phyloP scores from a whole-genome alignment of 164 flowering plant genomes.

The Piper longum region DNA sequence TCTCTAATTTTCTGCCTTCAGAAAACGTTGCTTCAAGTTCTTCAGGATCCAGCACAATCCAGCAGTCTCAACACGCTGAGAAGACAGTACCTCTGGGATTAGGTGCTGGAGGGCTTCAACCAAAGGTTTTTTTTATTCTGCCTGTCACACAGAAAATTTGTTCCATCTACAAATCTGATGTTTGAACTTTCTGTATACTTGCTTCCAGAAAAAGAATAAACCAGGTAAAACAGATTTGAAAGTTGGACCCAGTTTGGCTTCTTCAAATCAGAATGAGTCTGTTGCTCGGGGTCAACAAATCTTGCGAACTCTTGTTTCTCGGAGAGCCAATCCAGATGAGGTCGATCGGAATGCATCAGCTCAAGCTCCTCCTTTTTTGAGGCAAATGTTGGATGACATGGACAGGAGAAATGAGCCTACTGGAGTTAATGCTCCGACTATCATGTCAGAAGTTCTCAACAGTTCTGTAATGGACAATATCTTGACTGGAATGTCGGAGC shows the following conservation, averaged over 20 bases:
- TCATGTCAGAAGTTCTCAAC: constrained; percentile 63
- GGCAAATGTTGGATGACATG: constrained; percentile 9
- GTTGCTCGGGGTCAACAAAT: constrained; percentile 24
- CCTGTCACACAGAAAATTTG: neutral
- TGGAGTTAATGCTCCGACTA: constrained; percentile 33
- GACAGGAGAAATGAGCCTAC: constrained; percentile 21
- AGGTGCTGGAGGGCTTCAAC: constrained; percentile 73
- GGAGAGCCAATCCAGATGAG: constrained; percentile 13
- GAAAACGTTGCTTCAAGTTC: constrained; percentile 1
- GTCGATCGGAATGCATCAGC: constrained; percentile 13
- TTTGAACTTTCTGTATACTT: neutral
- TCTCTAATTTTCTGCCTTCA: neutral
- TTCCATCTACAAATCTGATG: neutral
- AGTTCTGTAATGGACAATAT: constrained; percentile 59
- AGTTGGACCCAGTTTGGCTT: constrained; percentile 11
- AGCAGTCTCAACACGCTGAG: constrained; percentile 14
- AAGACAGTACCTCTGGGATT: constrained; percentile 63
- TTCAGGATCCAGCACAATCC: constrained; percentile 14
- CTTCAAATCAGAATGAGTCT: neutral
- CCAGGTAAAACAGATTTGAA: constrained; percentile 21
- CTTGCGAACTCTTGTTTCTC: constrained; percentile 45
- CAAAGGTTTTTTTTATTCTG: constrained; percentile 32
- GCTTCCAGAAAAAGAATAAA: constrained; percentile 29
- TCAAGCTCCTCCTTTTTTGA: constrained; percentile 11
- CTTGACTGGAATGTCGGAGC: constrained; percentile 69